Evolutionary conservation across 1,139 yeast species (phyloP), one percentile per base, ranked within the genome.

Genomic region (Saccharomyces pastorianus): DNA sequence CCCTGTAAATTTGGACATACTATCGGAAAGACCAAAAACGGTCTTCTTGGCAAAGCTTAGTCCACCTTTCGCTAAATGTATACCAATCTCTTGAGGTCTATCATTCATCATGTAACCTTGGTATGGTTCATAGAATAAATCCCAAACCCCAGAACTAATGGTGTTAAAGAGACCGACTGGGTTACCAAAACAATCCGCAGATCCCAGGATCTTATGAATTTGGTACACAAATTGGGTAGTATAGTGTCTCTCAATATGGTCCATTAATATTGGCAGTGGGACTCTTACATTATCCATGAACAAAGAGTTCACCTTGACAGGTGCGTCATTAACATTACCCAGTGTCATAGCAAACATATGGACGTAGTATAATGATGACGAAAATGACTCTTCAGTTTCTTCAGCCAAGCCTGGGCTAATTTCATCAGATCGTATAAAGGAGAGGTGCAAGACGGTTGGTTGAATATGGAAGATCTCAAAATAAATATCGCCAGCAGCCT

Each of bases 301-400:
- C 60, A 95, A 75, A 0, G 99, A 93, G 66, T 93, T 89, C 65
- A 95, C 74, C 63, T 86, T 82, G 44, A 95, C 88, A 2, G 99
- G 99, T 0, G 99, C 99, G 71, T 93, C 98, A 65, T 93, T 91
- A 56, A 95, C 88, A 69, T 93, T 95, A 29, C 99, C 99, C 60
- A 95, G 82, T 0, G 99, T 96, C 98, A 91, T 91, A 0, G 98
- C 90, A 58, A 95, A 74, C 49, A 93, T 84, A 67, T 93, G 90
- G 61, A 88, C 78, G 64, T 90, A 84, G 70, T 85, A 86, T 78
- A 83, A 79, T 59, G 78, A 38, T 9, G 50, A 48, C 0, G 81
- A 72, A 52, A 77, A 74, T 53, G 79, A 85, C 60, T 78, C 81
- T 49, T 75, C 80, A 2, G 38, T 32, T n/a, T 62, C 61, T n/a